Evolutionary conservation across 75 land plant genomes (phyloP).

Genomic region (Adiantum capillusveneris): DNA sequence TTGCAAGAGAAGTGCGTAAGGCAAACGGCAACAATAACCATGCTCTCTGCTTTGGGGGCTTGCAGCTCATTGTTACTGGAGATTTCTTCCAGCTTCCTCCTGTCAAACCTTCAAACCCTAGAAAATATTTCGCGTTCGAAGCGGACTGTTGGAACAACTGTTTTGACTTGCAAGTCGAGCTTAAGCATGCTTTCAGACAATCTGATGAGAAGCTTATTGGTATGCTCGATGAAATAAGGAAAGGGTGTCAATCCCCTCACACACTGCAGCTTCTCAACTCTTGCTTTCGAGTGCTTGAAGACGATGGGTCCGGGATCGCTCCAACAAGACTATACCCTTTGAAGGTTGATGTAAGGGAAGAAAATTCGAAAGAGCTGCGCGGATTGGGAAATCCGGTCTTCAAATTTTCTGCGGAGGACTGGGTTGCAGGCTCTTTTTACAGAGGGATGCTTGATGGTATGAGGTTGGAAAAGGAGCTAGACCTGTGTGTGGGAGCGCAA

Average conservation of each 20-base stretch:
- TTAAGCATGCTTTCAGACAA: constrained; percentile 49
- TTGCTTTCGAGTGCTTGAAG: constrained; percentile 9
- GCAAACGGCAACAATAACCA: neutral
- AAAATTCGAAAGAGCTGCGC: constrained; percentile 35
- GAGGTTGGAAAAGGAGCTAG: constrained; percentile 3
- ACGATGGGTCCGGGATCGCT: constrained; percentile 6
- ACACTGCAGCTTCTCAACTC: constrained; percentile 19
- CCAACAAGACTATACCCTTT: constrained; percentile 43
- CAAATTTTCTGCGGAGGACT: constrained; percentile 38
- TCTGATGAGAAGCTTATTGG: constrained; percentile 30
- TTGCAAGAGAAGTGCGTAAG: constrained; percentile 34
- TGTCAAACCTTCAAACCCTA: constrained; percentile 9
- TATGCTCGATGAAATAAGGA: constrained; percentile 52
- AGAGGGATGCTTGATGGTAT: neutral
- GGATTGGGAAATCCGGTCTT: constrained; percentile 18
- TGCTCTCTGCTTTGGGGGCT: constrained; percentile 40
- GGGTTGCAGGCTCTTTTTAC: neutral
- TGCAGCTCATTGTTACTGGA: constrained; percentile 62
- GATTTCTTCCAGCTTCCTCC: constrained; percentile 79
- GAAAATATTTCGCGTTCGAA: constrained; percentile 54
- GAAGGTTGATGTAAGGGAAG: constrained; percentile 35
- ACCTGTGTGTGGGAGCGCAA: constrained; percentile 32
- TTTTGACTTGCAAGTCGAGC: constrained; percentile 54
- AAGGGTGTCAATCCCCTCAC: constrained; percentile 26
- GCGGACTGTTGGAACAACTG: constrained; percentile 66